Percentiles rank a stretch among this genome's conserved stretches.
Conservation (phyloP, 345 rosid genomes). For the Clausena lansium region DNA sequence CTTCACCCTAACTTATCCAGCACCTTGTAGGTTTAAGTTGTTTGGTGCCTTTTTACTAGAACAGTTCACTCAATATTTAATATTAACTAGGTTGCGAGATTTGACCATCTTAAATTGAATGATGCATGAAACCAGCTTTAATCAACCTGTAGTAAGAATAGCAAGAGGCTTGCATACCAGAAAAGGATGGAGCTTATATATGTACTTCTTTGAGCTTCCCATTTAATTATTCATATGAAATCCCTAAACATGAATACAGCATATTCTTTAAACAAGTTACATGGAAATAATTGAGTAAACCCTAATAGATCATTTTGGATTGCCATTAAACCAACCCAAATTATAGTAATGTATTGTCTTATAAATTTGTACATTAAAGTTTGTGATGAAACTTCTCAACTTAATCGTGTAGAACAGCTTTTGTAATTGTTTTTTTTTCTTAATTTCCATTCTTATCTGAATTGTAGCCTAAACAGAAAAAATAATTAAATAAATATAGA, state of each 20-base stretch:
- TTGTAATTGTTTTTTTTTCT: not conserved
- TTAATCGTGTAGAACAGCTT: not conserved
- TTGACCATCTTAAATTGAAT: not conserved
- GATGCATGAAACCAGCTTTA: not conserved
- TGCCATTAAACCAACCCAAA: not conserved
- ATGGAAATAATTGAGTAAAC: not conserved
- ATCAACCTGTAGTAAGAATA: not conserved
- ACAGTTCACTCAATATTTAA: not conserved
- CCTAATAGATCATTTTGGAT: not conserved
- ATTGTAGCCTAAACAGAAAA: not conserved
- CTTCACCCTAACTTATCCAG: not conserved
- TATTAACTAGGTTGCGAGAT: not conserved
- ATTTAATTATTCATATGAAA: not conserved
- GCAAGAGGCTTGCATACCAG: not conserved
- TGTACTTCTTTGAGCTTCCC: not conserved
- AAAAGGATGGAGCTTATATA: not conserved
- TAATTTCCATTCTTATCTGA: constrained; percentile 1
- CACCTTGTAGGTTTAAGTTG: not conserved
- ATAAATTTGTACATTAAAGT: not conserved
- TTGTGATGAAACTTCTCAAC: not conserved
- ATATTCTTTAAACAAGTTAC: not conserved
- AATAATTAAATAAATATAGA: not conserved
- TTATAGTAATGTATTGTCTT: not conserved
- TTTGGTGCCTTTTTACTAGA: not conserved
- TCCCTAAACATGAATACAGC: not conserved